These are phyloP conservation scores for Pestalotiopsis fici DNA, from an alignment of 2,329 filamentous ascomycete genomes.

Conservation along the genomic window DNA sequence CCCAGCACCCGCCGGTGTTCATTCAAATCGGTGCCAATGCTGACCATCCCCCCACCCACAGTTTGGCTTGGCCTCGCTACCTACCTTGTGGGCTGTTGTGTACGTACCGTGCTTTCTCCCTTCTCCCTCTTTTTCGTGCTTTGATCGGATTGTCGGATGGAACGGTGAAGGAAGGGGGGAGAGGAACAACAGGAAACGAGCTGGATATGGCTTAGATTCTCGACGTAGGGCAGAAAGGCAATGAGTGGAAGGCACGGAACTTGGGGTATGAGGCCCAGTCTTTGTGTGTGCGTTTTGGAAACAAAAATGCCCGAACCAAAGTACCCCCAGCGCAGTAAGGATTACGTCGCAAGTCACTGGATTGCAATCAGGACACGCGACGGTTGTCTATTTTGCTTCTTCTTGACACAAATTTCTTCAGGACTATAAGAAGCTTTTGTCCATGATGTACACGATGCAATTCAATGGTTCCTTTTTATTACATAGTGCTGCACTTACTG, in stretches of 20 bases:
- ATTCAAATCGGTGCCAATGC: not conserved
- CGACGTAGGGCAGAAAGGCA: not conserved
- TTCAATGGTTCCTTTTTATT: not conserved
- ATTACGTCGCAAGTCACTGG: not conserved
- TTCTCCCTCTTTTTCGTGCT: not conserved
- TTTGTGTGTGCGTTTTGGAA: not conserved
- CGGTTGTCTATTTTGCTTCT: not conserved
- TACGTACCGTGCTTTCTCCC: not conserved
- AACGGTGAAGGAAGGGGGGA: not conserved
- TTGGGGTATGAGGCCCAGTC: not conserved
- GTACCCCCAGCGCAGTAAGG: not conserved
- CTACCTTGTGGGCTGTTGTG: not conserved
- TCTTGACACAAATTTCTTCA: not conserved
- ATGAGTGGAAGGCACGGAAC: not conserved
- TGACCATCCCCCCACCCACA: not conserved
- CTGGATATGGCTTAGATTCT: not conserved
- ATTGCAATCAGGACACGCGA: not conserved
- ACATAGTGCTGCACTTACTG: not conserved
- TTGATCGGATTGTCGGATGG: not conserved
- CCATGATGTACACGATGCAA: not conserved
- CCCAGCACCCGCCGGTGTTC: not conserved
- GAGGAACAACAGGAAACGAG: not conserved
- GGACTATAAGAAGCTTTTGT: not conserved
- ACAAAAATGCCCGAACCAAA: not conserved
- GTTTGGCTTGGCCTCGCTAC: not conserved